Percentiles rank a stretch among this genome's conserved stretches.
These are phyloP conservation scores for Dipodascus geniculatus DNA, from an alignment of 805 yeast species.

Conservation along the genomic window DNA sequence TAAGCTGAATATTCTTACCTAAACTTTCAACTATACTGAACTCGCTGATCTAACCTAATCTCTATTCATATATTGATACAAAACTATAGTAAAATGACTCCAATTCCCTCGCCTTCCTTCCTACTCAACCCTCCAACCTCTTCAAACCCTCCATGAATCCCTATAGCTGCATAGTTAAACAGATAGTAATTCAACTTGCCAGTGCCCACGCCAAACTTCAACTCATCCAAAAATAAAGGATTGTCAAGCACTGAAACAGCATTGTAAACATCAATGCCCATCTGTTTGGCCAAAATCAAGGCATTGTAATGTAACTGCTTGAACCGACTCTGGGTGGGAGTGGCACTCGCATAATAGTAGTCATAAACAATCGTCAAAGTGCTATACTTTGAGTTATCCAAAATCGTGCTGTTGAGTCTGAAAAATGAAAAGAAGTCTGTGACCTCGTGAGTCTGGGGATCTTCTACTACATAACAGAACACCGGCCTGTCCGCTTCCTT, in stretches of 20 bases:
- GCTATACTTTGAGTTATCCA: slow-evolving; percentile 47
- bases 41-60: too few species aligned
- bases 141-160: slow-evolving; percentile 71
- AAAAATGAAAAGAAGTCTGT: slow-evolving; percentile 89
- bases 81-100: not conserved
- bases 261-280: slow-evolving; percentile 80
- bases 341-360: slow-evolving; percentile 77
- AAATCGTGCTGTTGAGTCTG: slow-evolving; percentile 74
- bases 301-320: slow-evolving; percentile 57
- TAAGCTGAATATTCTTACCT: too few species aligned
- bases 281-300: slow-evolving; percentile 55
- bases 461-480: slow-evolving; percentile 65
- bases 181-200: slow-evolving; percentile 84
- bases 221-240: slow-evolving; percentile 63
- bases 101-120: slow-evolving; percentile 82
- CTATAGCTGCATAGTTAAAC: slow-evolving; percentile 79
- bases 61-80: not conserved
- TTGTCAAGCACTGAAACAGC: slow-evolving; percentile 89
- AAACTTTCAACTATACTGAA: too few species aligned
- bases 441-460: slow-evolving; percentile 35
- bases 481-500: slow-evolving; percentile 42
- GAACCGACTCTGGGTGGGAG: slow-evolving; percentile 42
- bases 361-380: slow-evolving; percentile 78
- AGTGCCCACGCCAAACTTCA: slow-evolving; percentile 89
- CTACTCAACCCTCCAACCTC: slow-evolving; percentile 37